These are phyloP conservation scores for Neurospora sp. DNA, from an alignment of 2,329 filamentous ascomycete species.

Conservation along the genomic window DNA sequence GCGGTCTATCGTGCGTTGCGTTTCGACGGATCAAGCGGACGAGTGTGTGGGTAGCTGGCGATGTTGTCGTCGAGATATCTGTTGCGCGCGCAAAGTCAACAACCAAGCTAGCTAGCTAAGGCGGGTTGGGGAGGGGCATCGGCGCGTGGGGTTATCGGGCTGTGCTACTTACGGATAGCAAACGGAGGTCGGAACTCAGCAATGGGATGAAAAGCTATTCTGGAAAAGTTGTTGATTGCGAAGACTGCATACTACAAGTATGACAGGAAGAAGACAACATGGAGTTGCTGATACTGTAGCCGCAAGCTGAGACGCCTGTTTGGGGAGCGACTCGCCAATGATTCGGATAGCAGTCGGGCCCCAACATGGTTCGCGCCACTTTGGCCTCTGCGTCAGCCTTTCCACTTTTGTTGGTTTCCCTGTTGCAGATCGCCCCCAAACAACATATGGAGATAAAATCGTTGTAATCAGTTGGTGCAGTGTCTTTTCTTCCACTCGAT, in stretches of 20 bases:
- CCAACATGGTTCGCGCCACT: background rate
- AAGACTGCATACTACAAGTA: background rate
- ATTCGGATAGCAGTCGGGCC: background rate
- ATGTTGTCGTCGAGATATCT: background rate
- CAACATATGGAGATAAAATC: no score
- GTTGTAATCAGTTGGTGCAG: no score
- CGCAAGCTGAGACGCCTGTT: conserved; percentile 11
- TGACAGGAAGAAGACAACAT: background rate
- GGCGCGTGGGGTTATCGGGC: background rate
- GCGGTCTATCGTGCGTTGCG: background rate
- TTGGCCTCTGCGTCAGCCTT: background rate
- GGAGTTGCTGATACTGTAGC: background rate
- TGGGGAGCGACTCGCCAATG: conserved; percentile 8
- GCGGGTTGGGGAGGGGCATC: background rate
- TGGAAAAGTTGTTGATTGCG: background rate
- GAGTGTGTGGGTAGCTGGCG: background rate
- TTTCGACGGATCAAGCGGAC: background rate
- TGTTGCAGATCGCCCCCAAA: background rate
- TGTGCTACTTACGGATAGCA: background rate
- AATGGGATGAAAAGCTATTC: background rate
- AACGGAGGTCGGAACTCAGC: background rate
- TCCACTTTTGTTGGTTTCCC: background rate
- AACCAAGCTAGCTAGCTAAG: background rate
- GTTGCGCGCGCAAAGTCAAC: background rate
- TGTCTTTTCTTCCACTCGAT: background rate